Percentiles rank a stretch among this genome's conserved stretches.
Conservation (phyloP, 1,284 basidiomycete species). For the Leccinum subfulvum region DNA sequence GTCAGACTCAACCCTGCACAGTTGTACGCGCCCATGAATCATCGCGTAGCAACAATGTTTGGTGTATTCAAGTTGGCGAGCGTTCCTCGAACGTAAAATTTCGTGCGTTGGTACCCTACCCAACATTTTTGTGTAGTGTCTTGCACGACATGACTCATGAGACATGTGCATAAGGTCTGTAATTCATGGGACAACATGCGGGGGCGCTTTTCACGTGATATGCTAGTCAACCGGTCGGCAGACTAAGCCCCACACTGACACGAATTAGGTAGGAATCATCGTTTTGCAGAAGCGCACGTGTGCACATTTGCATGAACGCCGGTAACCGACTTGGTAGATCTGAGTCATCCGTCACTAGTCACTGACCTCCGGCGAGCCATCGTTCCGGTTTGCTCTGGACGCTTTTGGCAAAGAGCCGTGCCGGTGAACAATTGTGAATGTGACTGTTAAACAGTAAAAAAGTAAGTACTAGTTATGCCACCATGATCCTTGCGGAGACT, state of each 20-base stretch:
- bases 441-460: not conserved
- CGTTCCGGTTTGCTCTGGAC: not conserved
- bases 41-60: conserved; percentile 14
- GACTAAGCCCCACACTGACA: not conserved
- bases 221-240: conserved; percentile 43
- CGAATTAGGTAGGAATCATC: not conserved
- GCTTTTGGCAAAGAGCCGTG: not conserved
- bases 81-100: conserved; percentile 20
- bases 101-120: conserved; percentile 9
- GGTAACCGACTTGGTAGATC: not conserved
- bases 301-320: too few species aligned
- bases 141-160: not conserved
- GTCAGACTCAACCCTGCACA: not conserved
- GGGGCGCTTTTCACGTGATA: conserved; percentile 62
- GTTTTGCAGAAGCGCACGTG: not conserved
- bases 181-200: conserved; percentile 24
- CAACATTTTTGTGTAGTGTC: not conserved
- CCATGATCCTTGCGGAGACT: not conserved
- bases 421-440: not conserved
- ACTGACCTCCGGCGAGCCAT: not conserved
- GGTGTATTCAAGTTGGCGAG: not conserved
- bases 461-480: too few species aligned
- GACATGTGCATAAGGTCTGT: not conserved
- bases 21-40: not conserved
- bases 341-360: not conserved